Conservation (phyloP, 257 asterid genomes). For the Solanum rostratum region DNA sequence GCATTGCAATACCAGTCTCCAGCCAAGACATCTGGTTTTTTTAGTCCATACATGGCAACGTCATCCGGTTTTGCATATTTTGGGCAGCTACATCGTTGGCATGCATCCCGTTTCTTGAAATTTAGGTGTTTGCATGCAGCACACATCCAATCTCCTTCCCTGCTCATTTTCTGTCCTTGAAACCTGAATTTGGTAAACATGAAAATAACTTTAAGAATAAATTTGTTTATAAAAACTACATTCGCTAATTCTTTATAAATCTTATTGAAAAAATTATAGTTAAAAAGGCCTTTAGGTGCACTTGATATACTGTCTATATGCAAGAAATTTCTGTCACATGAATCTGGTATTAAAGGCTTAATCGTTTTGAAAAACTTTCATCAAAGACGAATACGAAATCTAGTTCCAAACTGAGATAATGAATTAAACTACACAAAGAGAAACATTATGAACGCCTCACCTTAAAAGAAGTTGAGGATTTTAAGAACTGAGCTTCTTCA, state of each 20-base stretch:
- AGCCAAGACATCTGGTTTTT: slow-evolving; percentile 35
- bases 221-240: background rate
- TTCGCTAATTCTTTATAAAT: background rate
- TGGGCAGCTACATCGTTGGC: slow-evolving; percentile 74
- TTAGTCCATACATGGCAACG: slow-evolving; percentile 34
- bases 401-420: background rate
- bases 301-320: no score
- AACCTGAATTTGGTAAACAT: background rate
- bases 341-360: background rate
- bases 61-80: slow-evolving; percentile 43
- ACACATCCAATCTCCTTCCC: slow-evolving; percentile 85
- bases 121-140: slow-evolving; percentile 73
- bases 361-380: background rate
- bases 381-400: background rate
- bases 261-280: background rate
- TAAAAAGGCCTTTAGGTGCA: no score
- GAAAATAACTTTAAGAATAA: background rate
- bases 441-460: background rate
- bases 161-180: slow-evolving; percentile 30
- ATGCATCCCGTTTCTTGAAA: slow-evolving; percentile 59
- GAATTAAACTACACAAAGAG: background rate
- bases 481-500: background rate
- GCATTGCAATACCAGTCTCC: slow-evolving; percentile 81
- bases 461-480: background rate
- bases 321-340: background rate